Evolutionary conservation across 257 asterid genomes (phyloP).

Genomic region (Eucommia ulmoides): DNA sequence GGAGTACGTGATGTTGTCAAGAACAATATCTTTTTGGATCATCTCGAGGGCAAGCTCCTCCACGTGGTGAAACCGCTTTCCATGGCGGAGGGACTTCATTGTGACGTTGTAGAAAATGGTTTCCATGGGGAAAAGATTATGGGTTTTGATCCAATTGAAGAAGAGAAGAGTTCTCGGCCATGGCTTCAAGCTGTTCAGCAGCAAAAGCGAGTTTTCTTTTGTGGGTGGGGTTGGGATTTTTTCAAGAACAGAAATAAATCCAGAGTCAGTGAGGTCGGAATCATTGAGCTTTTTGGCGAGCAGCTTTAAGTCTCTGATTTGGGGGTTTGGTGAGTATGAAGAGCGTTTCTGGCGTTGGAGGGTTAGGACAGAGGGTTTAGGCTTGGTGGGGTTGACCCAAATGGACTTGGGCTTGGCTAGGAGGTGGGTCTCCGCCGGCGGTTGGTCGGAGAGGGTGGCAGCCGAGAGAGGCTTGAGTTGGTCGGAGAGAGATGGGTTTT

Average conservation of each 20-base stretch:
- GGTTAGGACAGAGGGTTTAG: background rate
- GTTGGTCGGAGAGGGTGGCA: background rate
- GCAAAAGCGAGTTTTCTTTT: background rate
- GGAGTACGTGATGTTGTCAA: background rate
- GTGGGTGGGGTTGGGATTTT: background rate
- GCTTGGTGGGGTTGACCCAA: background rate
- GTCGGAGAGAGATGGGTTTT: background rate
- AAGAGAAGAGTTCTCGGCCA: background rate
- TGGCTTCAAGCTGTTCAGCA: background rate
- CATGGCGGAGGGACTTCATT: background rate
- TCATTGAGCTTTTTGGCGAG: background rate
- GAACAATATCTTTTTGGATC: background rate
- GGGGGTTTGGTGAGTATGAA: background rate
- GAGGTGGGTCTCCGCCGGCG: background rate
- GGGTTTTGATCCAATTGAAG: background rate
- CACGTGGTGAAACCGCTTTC: background rate
- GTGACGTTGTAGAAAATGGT: background rate
- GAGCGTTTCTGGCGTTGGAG: background rate
- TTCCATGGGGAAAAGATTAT: background rate
- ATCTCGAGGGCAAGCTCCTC: background rate
- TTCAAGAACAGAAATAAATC: background rate
- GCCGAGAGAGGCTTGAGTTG: background rate
- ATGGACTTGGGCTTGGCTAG: background rate
- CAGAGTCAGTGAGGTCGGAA: background rate
- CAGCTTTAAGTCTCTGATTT: background rate